Evolutionary conservation across 2,329 filamentous ascomycete species (phyloP).

Genomic region (Cladobotryum mycophilum): DNA sequence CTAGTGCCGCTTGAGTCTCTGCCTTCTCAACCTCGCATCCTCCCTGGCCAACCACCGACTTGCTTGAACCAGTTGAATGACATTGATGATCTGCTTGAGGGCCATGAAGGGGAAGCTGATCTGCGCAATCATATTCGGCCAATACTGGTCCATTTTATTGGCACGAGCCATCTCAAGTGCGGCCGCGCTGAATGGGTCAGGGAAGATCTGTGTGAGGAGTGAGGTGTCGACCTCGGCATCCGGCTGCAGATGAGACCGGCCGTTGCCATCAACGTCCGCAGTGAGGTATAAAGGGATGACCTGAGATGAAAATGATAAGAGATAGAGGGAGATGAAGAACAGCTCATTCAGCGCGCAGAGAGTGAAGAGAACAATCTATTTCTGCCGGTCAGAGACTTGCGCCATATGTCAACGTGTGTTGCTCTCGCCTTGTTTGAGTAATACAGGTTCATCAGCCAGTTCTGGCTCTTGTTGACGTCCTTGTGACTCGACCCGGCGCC

Average conservation of each 20-base stretch:
- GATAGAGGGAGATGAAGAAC: slow-evolving; percentile 95
- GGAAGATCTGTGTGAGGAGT: slow-evolving; percentile 66
- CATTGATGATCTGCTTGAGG: slow-evolving; percentile 85
- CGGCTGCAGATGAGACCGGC: slow-evolving; percentile 39
- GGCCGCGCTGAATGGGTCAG: slow-evolving; percentile 81
- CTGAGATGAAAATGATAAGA: slow-evolving; percentile 90
- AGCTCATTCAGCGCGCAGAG: slow-evolving; percentile 86
- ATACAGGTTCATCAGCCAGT: slow-evolving; percentile 85
- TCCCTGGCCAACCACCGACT: slow-evolving; percentile 68
- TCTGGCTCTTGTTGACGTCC: slow-evolving; percentile 77
- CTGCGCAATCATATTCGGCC: slow-evolving; percentile 62
- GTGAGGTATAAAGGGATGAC: slow-evolving; percentile 76
- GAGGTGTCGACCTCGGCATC: slow-evolving; percentile 64
- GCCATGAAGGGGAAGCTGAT: slow-evolving; percentile 80
- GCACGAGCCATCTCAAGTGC: slow-evolving; percentile 86
- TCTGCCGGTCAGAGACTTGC: slow-evolving; percentile 9
- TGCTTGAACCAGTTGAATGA: slow-evolving; percentile 87
- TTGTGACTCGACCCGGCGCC: slow-evolving; percentile 78
- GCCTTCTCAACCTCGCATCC: too few relatives aligned
- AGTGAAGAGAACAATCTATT: slow-evolving; percentile 76
- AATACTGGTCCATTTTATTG: slow-evolving; percentile 76
- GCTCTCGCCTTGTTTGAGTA: slow-evolving; percentile 83
- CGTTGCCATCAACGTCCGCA: slow-evolving; percentile 41
- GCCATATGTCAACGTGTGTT: background rate
- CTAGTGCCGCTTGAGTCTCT: too few relatives aligned